Base-by-base conservation (phyloP, 768 basidiomycete species). In the Tricholoma hemisulphureum region DNA sequence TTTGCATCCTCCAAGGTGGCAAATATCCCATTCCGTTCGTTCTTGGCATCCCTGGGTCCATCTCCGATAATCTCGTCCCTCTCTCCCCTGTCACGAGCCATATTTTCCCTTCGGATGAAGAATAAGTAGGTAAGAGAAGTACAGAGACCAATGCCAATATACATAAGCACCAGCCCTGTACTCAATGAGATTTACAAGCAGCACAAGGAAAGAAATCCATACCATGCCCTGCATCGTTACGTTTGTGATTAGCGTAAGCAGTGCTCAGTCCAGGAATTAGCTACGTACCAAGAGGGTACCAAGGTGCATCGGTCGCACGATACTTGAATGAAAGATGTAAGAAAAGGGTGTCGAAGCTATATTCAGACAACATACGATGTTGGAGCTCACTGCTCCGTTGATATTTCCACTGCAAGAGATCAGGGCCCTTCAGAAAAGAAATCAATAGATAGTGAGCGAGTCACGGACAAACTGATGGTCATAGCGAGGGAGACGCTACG, bases 331-430 rank as follows among this genome's bases (percentile, higher is more conserved):
- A 37, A 49, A 26, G 13, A 49, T 28, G n/a, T 49, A n/a, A 49
- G 28, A 4, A 49, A 18, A 49, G 16, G 11, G 16, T 8, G 21
- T 35, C 20, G 26, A 37, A 43, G 37, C 28, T 43, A 41, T 11
- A 28, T 21, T 7, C 31, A 29, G n/a, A 54, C 32, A n/a, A 80
- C 85, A 62, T 70, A 86, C 85, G 32, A 91, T 82, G 63, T 90
- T 89, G 16, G 87, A 88, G 65, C 83, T 84, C 39, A 91, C 83
- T n/a, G 86, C 87, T 18, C 88, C 88, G 65, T 89, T 88, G 51
- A 89, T 73, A 67, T 89, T 89, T 7, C 87, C 88, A 61, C 85
- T 87, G 56, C 24, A 39, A 37, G 18, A 45, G 51, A 51, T 26
- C 1, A 7, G 26, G 46, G 9, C 7, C 3, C 26, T 14, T 56